A percentile compares a stretch with the other conserved stretches of the same genome.
These are phyloP conservation scores for Acrocalymma vagum DNA, from an alignment of 2,329 filamentous ascomycete species.

Conservation along the genomic window DNA sequence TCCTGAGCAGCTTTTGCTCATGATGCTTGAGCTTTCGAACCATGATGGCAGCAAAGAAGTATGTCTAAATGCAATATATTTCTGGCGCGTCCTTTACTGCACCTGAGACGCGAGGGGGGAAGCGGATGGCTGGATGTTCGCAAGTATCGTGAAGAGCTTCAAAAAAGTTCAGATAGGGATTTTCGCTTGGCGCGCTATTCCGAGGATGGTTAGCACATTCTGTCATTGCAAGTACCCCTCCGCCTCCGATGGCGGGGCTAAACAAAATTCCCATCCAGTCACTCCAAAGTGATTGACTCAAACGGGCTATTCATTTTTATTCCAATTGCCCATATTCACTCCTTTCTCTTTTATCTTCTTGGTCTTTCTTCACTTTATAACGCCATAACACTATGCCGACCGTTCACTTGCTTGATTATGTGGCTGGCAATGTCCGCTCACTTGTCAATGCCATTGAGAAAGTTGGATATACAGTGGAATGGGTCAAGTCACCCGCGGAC, in stretches of 20 bases:
- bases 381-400: conserved; percentile 68
- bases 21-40: conserved; percentile 93
- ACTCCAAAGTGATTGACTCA: conserved; percentile 17
- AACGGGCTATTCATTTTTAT: background rate
- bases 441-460: conserved; percentile 98
- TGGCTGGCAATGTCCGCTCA: conserved; percentile 94
- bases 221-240: conserved; percentile 12
- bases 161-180: conserved; percentile 26
- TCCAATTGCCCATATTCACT: background rate
- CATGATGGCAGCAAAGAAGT: conserved; percentile 62
- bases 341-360: conserved; percentile 2
- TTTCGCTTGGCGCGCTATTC: conserved; percentile 21
- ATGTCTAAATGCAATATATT: too few relatives aligned
- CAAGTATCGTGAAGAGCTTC: background rate
- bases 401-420: conserved; percentile 86
- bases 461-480: conserved; percentile 90
- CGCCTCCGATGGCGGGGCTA: conserved; percentile 18
- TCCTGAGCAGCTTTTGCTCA: conserved; percentile 90
- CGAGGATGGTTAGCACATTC: conserved; percentile 12
- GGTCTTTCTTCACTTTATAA: background rate
- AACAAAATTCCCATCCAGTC: conserved; percentile 15
- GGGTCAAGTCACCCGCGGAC: conserved; percentile 86
- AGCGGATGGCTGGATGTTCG: background rate
- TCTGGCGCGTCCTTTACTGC: too few relatives aligned
- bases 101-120: conserved; percentile 3